Evolutionary conservation across 2,329 filamentous ascomycete genomes (phyloP), one percentile per base, ranked within the genome.

Genomic region (Hortaea werneckii): DNA sequence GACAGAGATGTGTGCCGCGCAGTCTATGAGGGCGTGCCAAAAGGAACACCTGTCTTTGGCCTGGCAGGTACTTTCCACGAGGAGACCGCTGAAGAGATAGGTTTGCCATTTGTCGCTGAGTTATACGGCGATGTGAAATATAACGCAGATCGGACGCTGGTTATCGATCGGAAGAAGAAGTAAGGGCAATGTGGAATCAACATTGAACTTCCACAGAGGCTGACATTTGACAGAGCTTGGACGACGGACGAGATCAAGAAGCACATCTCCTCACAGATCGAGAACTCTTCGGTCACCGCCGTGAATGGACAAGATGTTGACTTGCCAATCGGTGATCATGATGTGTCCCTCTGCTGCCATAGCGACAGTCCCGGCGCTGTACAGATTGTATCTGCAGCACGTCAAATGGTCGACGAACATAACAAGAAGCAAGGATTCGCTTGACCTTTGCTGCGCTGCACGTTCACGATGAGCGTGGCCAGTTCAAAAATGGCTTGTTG

Each of bases 151-250:
- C 68, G 66, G 9, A 74, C 65, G 46, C 58, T 78, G 35, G 69
- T 78, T 2, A 77, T 78, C 55, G 75, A 77, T 51, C 67, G 77
- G 29, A 77, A 78, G 64, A 79, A 79, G 65, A 76, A 78, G 37
- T 41, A 34, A 29, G 41, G 12, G 37, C 20, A 39, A 20, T 41
- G 37, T n/a, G 10, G 13, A 39, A 35, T 35, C 32, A n/a, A 34
- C 11, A 9, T 40, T 4, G 30, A 6, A n/a, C 34, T 28, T 6
- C 10, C 8, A 9, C 29, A 12, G 9, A 38, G n/a, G 43, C 34
- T 39, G 4, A 44, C 8, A 27, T 20, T 12, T 39, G 8, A n/a
- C 38, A 48, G 46, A 66, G 57, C 68, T 6, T 71, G 68, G 68
- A 64, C 65, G 37, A 53, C 61, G 1, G 66, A 69, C 37, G 67